Conservation (phyloP, 306 rosid genomes). For the Trifolium pratense region DNA sequence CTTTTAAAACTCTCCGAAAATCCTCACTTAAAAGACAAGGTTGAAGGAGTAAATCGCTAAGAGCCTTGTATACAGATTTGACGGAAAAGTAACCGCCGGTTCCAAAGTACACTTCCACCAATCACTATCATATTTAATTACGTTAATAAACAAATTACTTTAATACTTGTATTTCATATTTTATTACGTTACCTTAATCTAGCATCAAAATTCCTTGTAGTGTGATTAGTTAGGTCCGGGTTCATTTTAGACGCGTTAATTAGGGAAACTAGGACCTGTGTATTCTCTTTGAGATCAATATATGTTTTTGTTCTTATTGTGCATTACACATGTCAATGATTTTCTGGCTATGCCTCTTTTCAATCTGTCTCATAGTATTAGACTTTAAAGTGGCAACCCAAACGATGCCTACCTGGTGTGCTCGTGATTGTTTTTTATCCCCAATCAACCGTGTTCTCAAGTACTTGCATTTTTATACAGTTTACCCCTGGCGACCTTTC, state of each 20-base stretch:
- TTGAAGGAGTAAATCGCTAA: too few relatives aligned
- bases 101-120: too few relatives aligned
- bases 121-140: too few relatives aligned
- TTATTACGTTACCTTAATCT: not conserved
- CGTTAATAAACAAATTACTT: too few relatives aligned
- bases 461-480: not conserved
- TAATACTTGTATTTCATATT: not conserved
- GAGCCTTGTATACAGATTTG: too few relatives aligned
- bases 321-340: not conserved
- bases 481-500: not conserved
- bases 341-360: constrained; percentile 21
- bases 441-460: not conserved
- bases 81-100: too few relatives aligned
- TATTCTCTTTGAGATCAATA: not conserved
- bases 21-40: too few relatives aligned
- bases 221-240: constrained; percentile 7
- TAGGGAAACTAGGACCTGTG: constrained; percentile 11
- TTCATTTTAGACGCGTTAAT: too few relatives aligned
- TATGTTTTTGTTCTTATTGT: not conserved
- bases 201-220: constrained; percentile 3
- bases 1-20: too few relatives aligned
- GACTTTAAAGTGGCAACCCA: constrained; percentile 12
- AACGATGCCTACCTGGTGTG: not conserved
- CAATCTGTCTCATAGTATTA: not conserved
- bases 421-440: not conserved